phyloP scores from a whole-genome alignment of 2,329 filamentous ascomycete species.

The Tolypocladium tundrense region DNA sequence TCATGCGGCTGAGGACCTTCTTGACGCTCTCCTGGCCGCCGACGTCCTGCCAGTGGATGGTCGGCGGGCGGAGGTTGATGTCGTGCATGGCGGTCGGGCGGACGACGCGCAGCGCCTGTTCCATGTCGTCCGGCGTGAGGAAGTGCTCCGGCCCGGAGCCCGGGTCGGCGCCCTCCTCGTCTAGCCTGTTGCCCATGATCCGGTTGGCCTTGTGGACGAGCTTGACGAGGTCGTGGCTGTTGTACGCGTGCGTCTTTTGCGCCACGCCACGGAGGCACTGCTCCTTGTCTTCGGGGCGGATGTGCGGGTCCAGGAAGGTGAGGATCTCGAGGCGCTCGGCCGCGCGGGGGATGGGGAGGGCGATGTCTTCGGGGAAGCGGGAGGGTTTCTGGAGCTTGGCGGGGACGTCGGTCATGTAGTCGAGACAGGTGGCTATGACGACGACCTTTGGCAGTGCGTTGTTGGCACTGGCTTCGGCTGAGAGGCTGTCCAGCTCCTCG shows the following conservation, averaged over 20 bases:
- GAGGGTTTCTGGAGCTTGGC: constrained; percentile 52
- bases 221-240: constrained; percentile 62
- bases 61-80: constrained; percentile 79
- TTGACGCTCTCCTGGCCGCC: constrained; percentile 76
- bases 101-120: constrained; percentile 56
- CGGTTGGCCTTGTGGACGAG: constrained; percentile 36
- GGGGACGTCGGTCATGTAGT: constrained; percentile 64
- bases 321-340: constrained; percentile 65
- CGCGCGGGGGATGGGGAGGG: constrained; percentile 68
- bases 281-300: constrained; percentile 37
- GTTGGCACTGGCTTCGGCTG: constrained; percentile 23
- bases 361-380: constrained; percentile 58
- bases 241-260: constrained; percentile 78
- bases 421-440: constrained; percentile 63
- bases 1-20: constrained; percentile 41
- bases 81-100: constrained; percentile 80
- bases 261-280: constrained; percentile 50
- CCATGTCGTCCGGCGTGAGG: constrained; percentile 41
- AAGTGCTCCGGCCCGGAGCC: constrained; percentile 13
- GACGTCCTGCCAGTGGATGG: constrained; percentile 77
- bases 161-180: constrained; percentile 7
- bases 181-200: constrained; percentile 15
- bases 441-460: constrained; percentile 47
- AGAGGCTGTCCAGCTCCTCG: constrained; percentile 46
- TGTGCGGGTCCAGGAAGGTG: constrained; percentile 40